phyloP scores from a whole-genome alignment of 2,329 filamentous ascomycete species.

The Cercospora janseana region DNA sequence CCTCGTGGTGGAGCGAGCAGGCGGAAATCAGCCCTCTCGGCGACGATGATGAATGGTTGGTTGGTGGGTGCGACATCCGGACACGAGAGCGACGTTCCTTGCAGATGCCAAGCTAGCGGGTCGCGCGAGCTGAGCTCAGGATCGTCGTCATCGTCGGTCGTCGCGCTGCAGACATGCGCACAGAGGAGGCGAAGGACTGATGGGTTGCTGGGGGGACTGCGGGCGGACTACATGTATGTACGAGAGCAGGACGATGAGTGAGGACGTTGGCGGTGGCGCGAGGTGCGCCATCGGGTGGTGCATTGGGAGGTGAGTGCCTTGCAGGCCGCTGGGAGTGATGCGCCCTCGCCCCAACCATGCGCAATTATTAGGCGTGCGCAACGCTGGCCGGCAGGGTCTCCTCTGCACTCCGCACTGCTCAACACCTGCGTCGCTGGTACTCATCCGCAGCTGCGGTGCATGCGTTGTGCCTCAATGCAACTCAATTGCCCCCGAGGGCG shows the following conservation, averaged over 20 bases:
- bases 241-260: background rate
- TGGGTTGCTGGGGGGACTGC: too few relatives aligned
- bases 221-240: background rate
- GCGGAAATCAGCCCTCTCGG: too few relatives aligned
- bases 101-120: too few relatives aligned
- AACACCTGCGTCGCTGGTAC: conserved; percentile 19
- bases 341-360: conserved; percentile 21
- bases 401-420: conserved; percentile 25
- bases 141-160: conserved; percentile 1
- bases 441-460: conserved; percentile 25
- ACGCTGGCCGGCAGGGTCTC: conserved; percentile 15
- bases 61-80: conserved; percentile 9
- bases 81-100: conserved; percentile 14
- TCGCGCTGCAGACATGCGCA: background rate
- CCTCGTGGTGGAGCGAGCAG: conserved; percentile 2
- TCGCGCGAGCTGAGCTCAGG: too few relatives aligned
- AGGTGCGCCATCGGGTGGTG: conserved; percentile 17
- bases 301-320: conserved; percentile 7
- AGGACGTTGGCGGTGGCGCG: background rate
- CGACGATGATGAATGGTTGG: too few relatives aligned
- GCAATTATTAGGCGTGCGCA: conserved; percentile 8
- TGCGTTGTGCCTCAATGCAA: conserved; percentile 13
- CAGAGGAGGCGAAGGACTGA: too few relatives aligned
- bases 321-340: conserved; percentile 16
- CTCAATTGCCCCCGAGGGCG: conserved; percentile 12